Percentiles rank a stretch among this genome's conserved stretches.
Conservation (phyloP, 371 early-diverging fungal species). For the Nematocida ironsii region DNA sequence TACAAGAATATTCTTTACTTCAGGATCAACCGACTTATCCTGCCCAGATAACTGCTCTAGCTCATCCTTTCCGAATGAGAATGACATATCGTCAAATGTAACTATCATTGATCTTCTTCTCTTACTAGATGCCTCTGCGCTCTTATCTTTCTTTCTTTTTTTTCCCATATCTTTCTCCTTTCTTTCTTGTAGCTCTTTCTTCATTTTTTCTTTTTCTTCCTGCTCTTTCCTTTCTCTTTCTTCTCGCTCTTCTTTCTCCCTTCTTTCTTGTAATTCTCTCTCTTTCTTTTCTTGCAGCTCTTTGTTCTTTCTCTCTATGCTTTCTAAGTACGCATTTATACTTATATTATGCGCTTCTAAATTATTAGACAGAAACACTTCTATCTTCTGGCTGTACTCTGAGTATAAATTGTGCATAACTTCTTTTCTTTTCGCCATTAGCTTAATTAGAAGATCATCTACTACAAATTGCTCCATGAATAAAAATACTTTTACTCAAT, state of each 20-base stretch:
- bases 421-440: conserved; percentile 51
- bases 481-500: conserved; percentile 12
- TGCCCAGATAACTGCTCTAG: conserved; percentile 50
- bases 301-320: conserved; percentile 20
- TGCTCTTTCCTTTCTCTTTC: conserved; percentile 11
- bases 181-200: background rate
- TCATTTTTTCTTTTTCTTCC: background rate
- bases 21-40: conserved; percentile 44
- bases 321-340: conserved; percentile 22
- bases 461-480: conserved; percentile 49
- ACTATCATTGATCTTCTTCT: conserved; percentile 59
- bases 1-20: conserved; percentile 37
- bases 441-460: conserved; percentile 48
- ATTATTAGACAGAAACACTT: conserved; percentile 19
- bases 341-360: background rate
- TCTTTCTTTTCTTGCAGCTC: background rate
- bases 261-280: background rate
- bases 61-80: conserved; percentile 57
- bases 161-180: background rate
- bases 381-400: conserved; percentile 25
- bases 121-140: conserved; percentile 2
- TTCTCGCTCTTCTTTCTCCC: background rate
- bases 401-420: conserved; percentile 10
- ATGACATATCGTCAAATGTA: conserved; percentile 55
- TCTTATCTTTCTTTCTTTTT: conserved; percentile 8